phyloP scores from a whole-genome alignment of 495 filamentous ascomycete species.

The Penicillium antarcticum region DNA sequence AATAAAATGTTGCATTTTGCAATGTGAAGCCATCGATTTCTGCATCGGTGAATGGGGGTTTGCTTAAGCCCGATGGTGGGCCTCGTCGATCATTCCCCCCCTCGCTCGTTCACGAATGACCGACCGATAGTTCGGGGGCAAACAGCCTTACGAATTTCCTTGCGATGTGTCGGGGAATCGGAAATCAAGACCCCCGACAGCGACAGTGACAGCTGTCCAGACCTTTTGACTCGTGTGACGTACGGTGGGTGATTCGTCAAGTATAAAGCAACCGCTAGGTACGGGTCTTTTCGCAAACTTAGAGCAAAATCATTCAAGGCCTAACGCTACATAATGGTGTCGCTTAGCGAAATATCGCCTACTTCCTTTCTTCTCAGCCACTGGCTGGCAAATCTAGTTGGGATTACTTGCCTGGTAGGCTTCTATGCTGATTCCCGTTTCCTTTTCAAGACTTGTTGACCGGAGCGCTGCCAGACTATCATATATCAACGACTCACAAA shows the following conservation, averaged over 20 bases:
- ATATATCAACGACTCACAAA: slow-evolving; percentile 11
- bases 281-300: too few relatives aligned
- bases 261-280: too few relatives aligned
- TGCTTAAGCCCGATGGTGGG: not conserved
- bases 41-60: too few relatives aligned
- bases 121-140: not conserved
- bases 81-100: slow-evolving; percentile 1
- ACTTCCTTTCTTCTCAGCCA: not conserved
- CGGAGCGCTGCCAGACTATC: not conserved
- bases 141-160: not conserved
- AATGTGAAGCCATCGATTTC: too few relatives aligned
- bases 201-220: not conserved
- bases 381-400: not conserved
- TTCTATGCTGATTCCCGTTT: not conserved
- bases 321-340: not conserved
- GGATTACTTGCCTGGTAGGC: not conserved
- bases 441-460: not conserved
- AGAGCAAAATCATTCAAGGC: too few relatives aligned
- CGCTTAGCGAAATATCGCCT: not conserved
- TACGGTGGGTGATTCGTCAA: too few relatives aligned
- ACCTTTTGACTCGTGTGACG: too few relatives aligned
- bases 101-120: slow-evolving; percentile 9
- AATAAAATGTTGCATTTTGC: too few relatives aligned
- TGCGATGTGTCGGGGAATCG: not conserved
- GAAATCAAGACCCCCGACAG: not conserved